These are phyloP conservation scores for Aspergillus floridensis DNA, from an alignment of 2,329 filamentous ascomycete genomes.

Conservation along the genomic window DNA sequence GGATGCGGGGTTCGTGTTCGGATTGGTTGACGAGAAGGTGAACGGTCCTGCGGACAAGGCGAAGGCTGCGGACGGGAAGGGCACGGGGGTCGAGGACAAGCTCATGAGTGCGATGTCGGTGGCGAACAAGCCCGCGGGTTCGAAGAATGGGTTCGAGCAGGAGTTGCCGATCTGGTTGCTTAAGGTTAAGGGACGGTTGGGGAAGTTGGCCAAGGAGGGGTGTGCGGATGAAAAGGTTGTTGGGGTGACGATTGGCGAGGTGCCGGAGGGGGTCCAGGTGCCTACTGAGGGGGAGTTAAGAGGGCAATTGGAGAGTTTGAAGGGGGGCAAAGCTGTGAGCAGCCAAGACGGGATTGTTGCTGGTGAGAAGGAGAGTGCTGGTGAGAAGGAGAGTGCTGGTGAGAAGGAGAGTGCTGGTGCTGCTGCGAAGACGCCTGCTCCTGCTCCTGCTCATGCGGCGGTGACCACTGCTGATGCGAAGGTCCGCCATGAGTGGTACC, in stretches of 20 bases:
- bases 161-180: constrained; percentile 57
- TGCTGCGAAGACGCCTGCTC: neutral
- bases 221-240: constrained; percentile 45
- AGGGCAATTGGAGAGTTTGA: constrained; percentile 32
- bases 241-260: constrained; percentile 49
- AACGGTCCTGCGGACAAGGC: constrained; percentile 36
- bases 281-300: constrained; percentile 42
- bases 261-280: constrained; percentile 49
- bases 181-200: constrained; percentile 55
- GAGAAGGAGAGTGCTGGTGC: neutral
- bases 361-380: constrained; percentile 3
- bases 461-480: constrained; percentile 43
- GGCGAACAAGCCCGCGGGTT: constrained; percentile 8
- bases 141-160: constrained; percentile 27
- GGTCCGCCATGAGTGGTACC: constrained; percentile 68
- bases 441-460: constrained; percentile 1
- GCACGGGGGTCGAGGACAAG: constrained; percentile 22
- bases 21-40: constrained; percentile 52
- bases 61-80: constrained; percentile 35
- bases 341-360: constrained; percentile 1
- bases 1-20: constrained; percentile 70
- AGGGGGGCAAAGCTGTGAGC: constrained; percentile 24
- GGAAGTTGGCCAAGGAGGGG: constrained; percentile 44
- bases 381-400: neutral
- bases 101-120: constrained; percentile 31